Evolutionary conservation across 805 yeast species (phyloP).

Genomic region (Nakazawaea pomicola): DNA sequence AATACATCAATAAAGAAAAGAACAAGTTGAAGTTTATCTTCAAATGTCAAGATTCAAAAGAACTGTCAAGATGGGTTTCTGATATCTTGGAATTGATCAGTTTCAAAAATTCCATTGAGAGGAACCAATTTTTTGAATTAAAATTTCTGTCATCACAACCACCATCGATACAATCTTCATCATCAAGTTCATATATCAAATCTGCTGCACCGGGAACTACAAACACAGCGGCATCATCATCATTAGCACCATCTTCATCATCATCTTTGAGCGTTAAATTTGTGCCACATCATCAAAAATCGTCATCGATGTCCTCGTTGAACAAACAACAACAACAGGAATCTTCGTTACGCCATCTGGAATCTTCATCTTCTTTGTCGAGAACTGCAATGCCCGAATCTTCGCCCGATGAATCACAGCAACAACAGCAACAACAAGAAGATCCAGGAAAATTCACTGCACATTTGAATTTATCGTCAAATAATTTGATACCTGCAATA

Average conservation of each 20-base stretch:
- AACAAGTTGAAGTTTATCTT: slow-evolving; percentile 28
- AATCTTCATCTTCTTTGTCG: slow-evolving; percentile 7
- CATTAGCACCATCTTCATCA: slow-evolving; percentile 4
- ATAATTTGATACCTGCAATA: slow-evolving; percentile 10
- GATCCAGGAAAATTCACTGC: slow-evolving; percentile 12
- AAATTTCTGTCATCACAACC: slow-evolving; percentile 9
- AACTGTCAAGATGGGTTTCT: slow-evolving; percentile 47
- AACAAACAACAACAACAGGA: not conserved
- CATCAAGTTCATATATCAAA: slow-evolving; percentile 7
- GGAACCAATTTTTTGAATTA: slow-evolving; percentile 42
- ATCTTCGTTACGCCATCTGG: too few species aligned
- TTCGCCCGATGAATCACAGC: too few species aligned
- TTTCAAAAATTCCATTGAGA: slow-evolving; percentile 40
- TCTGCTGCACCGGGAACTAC: not conserved
- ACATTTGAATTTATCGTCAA: slow-evolving; percentile 8
- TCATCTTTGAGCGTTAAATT: slow-evolving; percentile 1
- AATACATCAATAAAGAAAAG: slow-evolving; percentile 26
- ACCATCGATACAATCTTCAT: not conserved
- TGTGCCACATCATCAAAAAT: not conserved
- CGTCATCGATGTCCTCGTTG: not conserved
- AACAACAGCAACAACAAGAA: not conserved
- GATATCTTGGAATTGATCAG: slow-evolving; percentile 49
- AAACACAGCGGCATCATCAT: too few species aligned
- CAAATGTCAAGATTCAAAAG: slow-evolving; percentile 38
- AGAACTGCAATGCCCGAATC: too few species aligned